phyloP scores from a whole-genome alignment of 768 basidiomycete species.

The Boletus reticuloceps region DNA sequence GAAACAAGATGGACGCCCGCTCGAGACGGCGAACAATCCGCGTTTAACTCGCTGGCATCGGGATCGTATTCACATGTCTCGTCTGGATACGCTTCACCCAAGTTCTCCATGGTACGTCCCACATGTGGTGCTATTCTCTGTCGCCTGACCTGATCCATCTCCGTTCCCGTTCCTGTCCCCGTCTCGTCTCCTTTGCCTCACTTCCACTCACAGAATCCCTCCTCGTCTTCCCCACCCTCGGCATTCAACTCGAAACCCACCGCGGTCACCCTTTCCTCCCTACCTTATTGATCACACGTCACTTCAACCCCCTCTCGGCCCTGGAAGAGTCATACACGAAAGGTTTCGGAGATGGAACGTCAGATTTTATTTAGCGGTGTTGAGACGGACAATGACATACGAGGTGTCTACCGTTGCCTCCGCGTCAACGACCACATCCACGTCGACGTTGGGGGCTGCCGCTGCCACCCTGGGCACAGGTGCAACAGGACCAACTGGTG shows the following conservation, averaged over 20 bases:
- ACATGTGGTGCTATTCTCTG: too few species aligned
- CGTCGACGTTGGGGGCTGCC: too few species aligned
- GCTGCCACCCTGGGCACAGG: neutral
- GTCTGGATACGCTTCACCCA: slow-evolving; percentile 40
- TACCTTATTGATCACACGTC: slow-evolving; percentile 35
- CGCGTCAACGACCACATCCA: too few species aligned
- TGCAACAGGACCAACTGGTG: too few species aligned
- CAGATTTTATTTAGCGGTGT: slow-evolving; percentile 59
- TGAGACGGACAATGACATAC: slow-evolving; percentile 20
- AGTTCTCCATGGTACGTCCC: slow-evolving; percentile 45
- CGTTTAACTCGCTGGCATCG: neutral
- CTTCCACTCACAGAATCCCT: slow-evolving; percentile 58
- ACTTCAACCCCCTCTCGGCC: slow-evolving; percentile 55
- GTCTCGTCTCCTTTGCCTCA: neutral
- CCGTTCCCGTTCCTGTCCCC: neutral
- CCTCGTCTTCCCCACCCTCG: slow-evolving; percentile 61
- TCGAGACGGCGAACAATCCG: too few species aligned
- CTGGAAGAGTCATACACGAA: slow-evolving; percentile 74
- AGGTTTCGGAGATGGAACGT: slow-evolving; percentile 71
- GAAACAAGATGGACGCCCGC: too few species aligned
- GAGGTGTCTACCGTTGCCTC: too few species aligned
- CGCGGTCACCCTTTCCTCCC: slow-evolving; percentile 47
- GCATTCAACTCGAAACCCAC: slow-evolving; percentile 73
- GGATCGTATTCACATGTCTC: slow-evolving; percentile 19
- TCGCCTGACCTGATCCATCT: neutral